Percentiles rank a stretch among this genome's conserved stretches.
Evolutionary conservation across 164 flowering plant genomes (phyloP).

Genomic region (Tetrastigma voinierianum): DNA sequence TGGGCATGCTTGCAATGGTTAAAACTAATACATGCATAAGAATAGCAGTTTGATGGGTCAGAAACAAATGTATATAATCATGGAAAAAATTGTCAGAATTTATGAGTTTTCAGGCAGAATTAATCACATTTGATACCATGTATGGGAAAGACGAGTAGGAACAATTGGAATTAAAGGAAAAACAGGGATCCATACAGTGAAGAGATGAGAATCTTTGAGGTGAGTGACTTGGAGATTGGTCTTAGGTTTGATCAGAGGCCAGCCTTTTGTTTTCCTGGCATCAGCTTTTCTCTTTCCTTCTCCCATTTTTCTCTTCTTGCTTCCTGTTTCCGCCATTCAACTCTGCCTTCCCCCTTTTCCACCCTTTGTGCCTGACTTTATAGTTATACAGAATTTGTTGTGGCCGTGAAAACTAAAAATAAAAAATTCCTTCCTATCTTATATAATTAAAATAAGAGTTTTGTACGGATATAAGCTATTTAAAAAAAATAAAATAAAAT

Average conservation of each 20-base stretch:
- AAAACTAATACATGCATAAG: background rate
- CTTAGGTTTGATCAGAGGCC: slow-evolving; percentile 78
- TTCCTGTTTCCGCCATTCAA: slow-evolving; percentile 12
- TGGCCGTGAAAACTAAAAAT: too few species aligned
- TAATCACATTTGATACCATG: too few species aligned
- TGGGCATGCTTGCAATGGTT: background rate
- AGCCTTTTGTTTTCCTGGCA: slow-evolving; percentile 21
- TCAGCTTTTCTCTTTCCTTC: slow-evolving; percentile 20
- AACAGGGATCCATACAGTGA: slow-evolving; percentile 49
- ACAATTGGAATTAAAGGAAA: background rate
- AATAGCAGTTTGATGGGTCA: background rate
- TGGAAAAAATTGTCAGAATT: background rate
- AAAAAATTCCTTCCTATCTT: too few species aligned
- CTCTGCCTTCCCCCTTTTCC: background rate
- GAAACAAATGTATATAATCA: background rate
- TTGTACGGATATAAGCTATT: too few species aligned
- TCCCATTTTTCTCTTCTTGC: slow-evolving; percentile 43
- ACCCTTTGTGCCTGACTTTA: background rate
- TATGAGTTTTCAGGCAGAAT: too few species aligned
- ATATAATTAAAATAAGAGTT: too few species aligned
- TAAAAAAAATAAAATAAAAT: too few species aligned
- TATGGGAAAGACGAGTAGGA: too few species aligned
- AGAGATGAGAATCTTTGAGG: slow-evolving; percentile 69
- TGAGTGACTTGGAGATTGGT: slow-evolving; percentile 49
- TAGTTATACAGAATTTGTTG: too few species aligned